Evolutionary conservation across 495 filamentous ascomycete genomes (phyloP).

Genomic region (Penicillium fimorum): DNA sequence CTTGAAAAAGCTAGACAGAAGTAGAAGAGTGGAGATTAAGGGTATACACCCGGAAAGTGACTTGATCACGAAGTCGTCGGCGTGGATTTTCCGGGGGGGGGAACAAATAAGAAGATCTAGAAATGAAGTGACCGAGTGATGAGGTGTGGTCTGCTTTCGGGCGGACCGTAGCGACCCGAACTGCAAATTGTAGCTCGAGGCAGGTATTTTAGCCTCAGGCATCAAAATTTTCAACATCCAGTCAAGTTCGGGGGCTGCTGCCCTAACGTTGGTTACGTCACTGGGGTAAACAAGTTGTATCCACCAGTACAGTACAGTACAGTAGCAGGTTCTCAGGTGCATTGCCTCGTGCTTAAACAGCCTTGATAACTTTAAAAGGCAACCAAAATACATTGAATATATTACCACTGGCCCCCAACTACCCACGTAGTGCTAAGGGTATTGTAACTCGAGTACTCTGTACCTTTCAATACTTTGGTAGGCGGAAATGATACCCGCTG

Average conservation of each 20-base stretch:
- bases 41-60: slow-evolving; percentile 36
- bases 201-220: slow-evolving; percentile 19
- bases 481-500: slow-evolving; percentile 4
- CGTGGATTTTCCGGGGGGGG: slow-evolving; percentile 33
- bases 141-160: slow-evolving; percentile 39
- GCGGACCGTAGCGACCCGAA: slow-evolving; percentile 31
- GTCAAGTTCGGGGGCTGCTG: slow-evolving; percentile 18
- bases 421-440: slow-evolving; percentile 3
- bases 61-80: slow-evolving; percentile 37
- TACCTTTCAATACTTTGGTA: slow-evolving; percentile 3
- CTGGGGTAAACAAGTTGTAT: slow-evolving; percentile 31
- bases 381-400: background rate
- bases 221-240: background rate
- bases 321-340: background rate
- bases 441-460: background rate
- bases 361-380: background rate
- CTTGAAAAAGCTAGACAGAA: slow-evolving; percentile 20
- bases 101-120: slow-evolving; percentile 37
- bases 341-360: background rate
- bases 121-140: slow-evolving; percentile 42
- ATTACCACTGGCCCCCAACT: slow-evolving; percentile 4
- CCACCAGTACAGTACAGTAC: slow-evolving; percentile 17
- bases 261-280: slow-evolving; percentile 36
- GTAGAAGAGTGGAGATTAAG: slow-evolving; percentile 36
- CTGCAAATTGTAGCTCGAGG: slow-evolving; percentile 24